These are phyloP conservation scores for Ulmus americana DNA, from an alignment of 331 rosid species.

Conservation along the genomic window DNA sequence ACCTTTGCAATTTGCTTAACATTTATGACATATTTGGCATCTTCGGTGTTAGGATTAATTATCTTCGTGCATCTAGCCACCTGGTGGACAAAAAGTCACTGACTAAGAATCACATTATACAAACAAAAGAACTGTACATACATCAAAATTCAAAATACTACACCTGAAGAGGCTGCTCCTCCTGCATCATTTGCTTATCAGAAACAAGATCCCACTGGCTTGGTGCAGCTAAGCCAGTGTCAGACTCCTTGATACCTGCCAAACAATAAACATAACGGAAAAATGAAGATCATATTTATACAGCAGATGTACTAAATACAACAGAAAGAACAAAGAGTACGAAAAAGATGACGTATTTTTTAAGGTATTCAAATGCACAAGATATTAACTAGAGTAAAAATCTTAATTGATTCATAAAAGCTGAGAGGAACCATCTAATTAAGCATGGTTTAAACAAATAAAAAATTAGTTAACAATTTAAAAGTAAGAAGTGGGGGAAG, in stretches of 20 bases:
- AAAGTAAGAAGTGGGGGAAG: not conserved
- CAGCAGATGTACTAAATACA: too few species aligned
- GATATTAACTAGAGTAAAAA: too few species aligned
- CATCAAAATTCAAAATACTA: not conserved
- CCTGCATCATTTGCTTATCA: slow-evolving; percentile 99
- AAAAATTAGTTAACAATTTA: not conserved
- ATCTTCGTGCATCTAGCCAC: slow-evolving; percentile 97
- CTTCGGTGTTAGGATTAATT: slow-evolving; percentile 91
- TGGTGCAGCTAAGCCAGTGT: slow-evolving; percentile 97
- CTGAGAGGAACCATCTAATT: too few species aligned
- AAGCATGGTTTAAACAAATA: not conserved
- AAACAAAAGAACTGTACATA: not conserved
- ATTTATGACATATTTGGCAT: slow-evolving; percentile 89
- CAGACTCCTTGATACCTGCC: slow-evolving; percentile 93
- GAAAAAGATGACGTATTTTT: too few species aligned
- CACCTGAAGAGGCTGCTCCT: slow-evolving; percentile 99
- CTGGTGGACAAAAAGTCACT: slow-evolving; percentile 36
- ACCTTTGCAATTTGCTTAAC: slow-evolving; percentile 99
- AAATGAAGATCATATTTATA: too few species aligned
- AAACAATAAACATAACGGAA: not conserved
- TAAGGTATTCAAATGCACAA: too few species aligned
- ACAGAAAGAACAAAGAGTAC: too few species aligned
- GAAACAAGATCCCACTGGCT: slow-evolving; percentile 99
- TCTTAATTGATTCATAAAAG: too few species aligned
- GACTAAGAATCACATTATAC: slow-evolving; percentile 16